Evolutionary conservation across 257 asterid species (phyloP), one percentile per base, ranked within the genome.

Genomic region (Linaria vulgaris): DNA sequence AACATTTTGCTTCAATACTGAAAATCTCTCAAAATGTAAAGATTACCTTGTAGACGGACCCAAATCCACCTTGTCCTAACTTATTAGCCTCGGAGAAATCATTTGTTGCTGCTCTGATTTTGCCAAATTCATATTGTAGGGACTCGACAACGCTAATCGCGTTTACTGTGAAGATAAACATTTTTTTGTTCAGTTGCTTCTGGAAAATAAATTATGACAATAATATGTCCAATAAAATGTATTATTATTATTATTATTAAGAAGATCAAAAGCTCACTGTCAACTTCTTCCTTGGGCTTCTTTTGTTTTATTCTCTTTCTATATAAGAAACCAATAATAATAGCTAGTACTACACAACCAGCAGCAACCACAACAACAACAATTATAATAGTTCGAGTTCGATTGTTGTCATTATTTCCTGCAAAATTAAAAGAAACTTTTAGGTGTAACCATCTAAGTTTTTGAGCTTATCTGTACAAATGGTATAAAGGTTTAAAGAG

Each of bases 11-110:
- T n/a, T n/a, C n/a, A n/a, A n/a, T n/a, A n/a, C n/a, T n/a, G n/a
- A n/a, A n/a, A n/a, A n/a, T n/a, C n/a, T n/a, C n/a, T n/a, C n/a
- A n/a, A n/a, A n/a, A n/a, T n/a, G n/a, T n/a, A n/a, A n/a, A n/a
- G n/a, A n/a, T 12, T 63, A 69, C 78, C 78, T 64, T 59, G 45
- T 73, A 73, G 50, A 73, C 78, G 12, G 31, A 39, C 20, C 74
- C 78, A 43, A 73, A 73, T 41, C 78, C 78, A 30, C 78, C 78
- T 43, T 74, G 61, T 17, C 78, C 78, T 12, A 73, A 22, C 63
- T 69, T 74, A 56, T 63, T 63, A 20, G 61, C 39, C 15, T 63
- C 68, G 10, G 64, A 63, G 57, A 74, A 74, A 51, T 60, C 55
- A 50, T 74, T 20, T 1, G 78, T 74, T 46, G 78, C 72, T n/a